phyloP scores from a whole-genome alignment of 116 monocot genomes.

The Cymodocea nodosa region DNA sequence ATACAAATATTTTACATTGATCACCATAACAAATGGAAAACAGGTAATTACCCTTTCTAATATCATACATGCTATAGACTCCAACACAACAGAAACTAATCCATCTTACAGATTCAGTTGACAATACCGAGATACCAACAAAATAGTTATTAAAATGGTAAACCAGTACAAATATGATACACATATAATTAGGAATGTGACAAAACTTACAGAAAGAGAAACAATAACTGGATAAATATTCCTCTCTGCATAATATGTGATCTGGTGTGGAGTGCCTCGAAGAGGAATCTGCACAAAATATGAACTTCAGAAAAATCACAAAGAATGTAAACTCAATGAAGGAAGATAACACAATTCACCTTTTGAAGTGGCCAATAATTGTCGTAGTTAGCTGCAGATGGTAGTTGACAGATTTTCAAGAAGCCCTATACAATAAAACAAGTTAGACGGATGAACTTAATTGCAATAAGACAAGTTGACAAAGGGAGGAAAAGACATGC shows the following conservation, averaged over 20 bases:
- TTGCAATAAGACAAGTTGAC: not conserved
- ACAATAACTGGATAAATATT: conserved; percentile 81
- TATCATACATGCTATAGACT: no score
- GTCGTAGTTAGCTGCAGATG: conserved; percentile 72
- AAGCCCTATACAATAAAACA: conserved; percentile 38
- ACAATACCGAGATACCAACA: no score
- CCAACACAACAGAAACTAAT: no score
- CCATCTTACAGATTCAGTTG: no score
- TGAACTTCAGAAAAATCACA: not conserved
- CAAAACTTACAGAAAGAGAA: conserved; percentile 81
- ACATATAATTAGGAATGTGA: not conserved
- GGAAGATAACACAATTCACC: conserved; percentile 26
- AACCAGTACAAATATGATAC: not conserved
- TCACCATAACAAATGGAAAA: no score
- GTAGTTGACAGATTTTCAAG: conserved; percentile 93
- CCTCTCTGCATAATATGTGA: conserved; percentile 82
- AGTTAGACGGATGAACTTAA: not conserved
- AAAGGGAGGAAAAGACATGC: conserved; percentile 17
- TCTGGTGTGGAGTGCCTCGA: conserved; percentile 88
- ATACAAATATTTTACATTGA: no score
- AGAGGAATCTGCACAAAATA: conserved; percentile 57
- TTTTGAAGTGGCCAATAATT: conserved; percentile 94
- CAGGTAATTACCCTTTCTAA: no score
- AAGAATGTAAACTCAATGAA: not conserved
- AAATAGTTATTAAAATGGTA: not conserved